These are phyloP conservation scores for Trypanosomatidae sp. DNA, from an alignment of 208 protist species.

Conservation along the genomic window DNA sequence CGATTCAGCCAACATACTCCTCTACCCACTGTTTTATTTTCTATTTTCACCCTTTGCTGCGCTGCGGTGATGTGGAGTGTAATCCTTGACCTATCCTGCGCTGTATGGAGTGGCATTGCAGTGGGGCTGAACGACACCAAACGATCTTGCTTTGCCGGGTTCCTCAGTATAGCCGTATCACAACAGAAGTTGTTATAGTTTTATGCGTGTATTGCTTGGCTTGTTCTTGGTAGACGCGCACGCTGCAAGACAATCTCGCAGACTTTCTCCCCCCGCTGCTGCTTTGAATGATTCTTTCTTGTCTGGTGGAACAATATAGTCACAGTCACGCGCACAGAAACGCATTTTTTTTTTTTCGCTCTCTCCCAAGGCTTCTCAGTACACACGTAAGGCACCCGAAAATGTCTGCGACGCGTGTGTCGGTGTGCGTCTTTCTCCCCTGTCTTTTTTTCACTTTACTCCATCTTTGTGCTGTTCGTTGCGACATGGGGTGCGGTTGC, in stretches of 20 bases:
- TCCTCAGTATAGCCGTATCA: neutral
- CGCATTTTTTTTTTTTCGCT: neutral
- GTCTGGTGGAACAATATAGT: neutral
- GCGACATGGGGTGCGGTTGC: neutral
- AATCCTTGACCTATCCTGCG: too few species aligned
- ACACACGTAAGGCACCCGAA: neutral
- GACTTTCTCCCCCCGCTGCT: neutral
- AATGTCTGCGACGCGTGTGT: neutral
- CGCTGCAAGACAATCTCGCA: too few species aligned
- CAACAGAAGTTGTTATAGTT: neutral
- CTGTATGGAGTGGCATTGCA: too few species aligned
- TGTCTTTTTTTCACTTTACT: neutral
- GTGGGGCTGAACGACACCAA: too few species aligned
- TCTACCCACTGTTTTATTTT: slow-evolving; percentile 2
- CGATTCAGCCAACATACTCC: neutral
- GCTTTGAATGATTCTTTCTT: neutral
- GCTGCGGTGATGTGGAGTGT: neutral
- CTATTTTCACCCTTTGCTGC: too few species aligned
- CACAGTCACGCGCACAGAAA: neutral
- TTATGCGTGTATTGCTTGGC: neutral
- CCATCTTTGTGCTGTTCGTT: neutral
- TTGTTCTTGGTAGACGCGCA: neutral
- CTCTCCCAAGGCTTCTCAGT: neutral
- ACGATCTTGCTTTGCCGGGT: too few species aligned
- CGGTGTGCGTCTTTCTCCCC: neutral